Evolutionary conservation across 768 basidiomycete species (phyloP).

Genomic region (Mycena filopes): DNA sequence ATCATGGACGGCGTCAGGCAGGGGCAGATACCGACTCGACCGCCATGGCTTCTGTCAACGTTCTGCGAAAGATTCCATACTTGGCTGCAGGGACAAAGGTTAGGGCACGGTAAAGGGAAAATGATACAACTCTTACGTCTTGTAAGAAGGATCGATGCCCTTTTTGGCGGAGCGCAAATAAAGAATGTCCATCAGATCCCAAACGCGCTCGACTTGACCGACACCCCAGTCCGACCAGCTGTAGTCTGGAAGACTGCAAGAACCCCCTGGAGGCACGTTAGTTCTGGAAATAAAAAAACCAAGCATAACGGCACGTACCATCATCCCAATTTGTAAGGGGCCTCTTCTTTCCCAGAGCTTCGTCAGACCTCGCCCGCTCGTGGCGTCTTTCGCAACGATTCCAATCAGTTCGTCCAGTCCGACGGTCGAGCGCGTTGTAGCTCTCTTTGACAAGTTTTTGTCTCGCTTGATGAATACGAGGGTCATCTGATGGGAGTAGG

Average conservation of each 20-base stretch:
- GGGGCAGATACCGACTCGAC: slow-evolving; percentile 85
- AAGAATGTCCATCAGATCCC: slow-evolving; percentile 95
- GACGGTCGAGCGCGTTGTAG: slow-evolving; percentile 70
- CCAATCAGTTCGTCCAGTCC: slow-evolving; percentile 88
- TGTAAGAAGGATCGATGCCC: slow-evolving; percentile 88
- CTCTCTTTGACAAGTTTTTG: slow-evolving; percentile 83
- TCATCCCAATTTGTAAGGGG: slow-evolving; percentile 95
- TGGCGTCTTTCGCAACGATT: slow-evolving; percentile 92
- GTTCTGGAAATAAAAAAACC: slow-evolving; percentile 4
- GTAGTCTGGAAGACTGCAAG: slow-evolving; percentile 87
- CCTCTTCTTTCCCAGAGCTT: slow-evolving; percentile 81
- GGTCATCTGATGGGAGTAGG: slow-evolving; percentile 90
- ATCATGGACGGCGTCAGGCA: slow-evolving; percentile 98
- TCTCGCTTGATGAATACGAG: slow-evolving; percentile 89
- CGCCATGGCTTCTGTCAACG: slow-evolving; percentile 90
- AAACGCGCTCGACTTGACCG: slow-evolving; percentile 93
- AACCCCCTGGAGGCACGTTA: slow-evolving; percentile 63
- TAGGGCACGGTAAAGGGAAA: slow-evolving; percentile 25
- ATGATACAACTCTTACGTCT: slow-evolving; percentile 65
- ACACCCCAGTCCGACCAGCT: slow-evolving; percentile 95
- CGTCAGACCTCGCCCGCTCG: slow-evolving; percentile 86
- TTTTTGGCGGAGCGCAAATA: slow-evolving; percentile 82
- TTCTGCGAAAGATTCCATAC: slow-evolving; percentile 99
- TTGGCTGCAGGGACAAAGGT: slow-evolving; percentile 55
- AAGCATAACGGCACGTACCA: slow-evolving; percentile 56